Evolutionary conservation across 306 rosid species (phyloP).

Genomic region (Urtica urens): DNA sequence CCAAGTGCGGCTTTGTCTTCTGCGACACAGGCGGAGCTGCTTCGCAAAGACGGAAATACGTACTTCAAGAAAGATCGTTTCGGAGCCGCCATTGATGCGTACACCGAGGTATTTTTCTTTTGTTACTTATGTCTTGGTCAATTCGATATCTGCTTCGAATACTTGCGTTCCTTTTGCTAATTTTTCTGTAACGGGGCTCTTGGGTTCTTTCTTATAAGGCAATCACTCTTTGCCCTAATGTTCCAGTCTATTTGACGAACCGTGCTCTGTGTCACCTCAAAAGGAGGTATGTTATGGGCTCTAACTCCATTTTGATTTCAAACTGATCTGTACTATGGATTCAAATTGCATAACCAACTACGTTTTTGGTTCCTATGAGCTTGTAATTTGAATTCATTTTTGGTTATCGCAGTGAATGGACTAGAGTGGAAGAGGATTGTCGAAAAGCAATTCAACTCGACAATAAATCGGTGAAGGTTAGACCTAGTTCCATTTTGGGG

Average conservation of each 20-base stretch:
- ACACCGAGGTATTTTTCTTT: conserved; percentile 51
- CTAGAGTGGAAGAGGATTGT: conserved; percentile 70
- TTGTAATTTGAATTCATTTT: not conserved
- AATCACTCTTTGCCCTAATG: conserved; percentile 69
- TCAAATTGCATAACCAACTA: too few species aligned
- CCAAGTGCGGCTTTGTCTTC: conserved; percentile 29
- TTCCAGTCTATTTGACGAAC: conserved; percentile 72
- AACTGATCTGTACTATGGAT: not conserved
- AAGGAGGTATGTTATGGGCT: conserved; percentile 61
- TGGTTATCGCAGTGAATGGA: conserved; percentile 58
- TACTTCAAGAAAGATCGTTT: conserved; percentile 71
- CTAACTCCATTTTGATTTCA: not conserved
- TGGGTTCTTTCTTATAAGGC: conserved; percentile 40
- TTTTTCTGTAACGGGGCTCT: not conserved
- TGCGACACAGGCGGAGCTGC: conserved; percentile 53
- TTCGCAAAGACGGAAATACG: conserved; percentile 51
- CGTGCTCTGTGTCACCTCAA: conserved; percentile 91
- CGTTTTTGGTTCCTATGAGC: not conserved
- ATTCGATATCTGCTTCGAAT: not conserved
- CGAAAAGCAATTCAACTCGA: conserved; percentile 75
- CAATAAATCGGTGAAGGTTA: conserved; percentile 61
- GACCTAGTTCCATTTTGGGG: too few species aligned
- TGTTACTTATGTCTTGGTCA: not conserved
- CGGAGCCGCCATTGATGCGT: conserved; percentile 89
- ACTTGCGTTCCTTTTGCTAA: not conserved